Evolutionary conservation across 1,284 basidiomycete genomes (phyloP).

Genomic region (Heliocybe sulcata): DNA sequence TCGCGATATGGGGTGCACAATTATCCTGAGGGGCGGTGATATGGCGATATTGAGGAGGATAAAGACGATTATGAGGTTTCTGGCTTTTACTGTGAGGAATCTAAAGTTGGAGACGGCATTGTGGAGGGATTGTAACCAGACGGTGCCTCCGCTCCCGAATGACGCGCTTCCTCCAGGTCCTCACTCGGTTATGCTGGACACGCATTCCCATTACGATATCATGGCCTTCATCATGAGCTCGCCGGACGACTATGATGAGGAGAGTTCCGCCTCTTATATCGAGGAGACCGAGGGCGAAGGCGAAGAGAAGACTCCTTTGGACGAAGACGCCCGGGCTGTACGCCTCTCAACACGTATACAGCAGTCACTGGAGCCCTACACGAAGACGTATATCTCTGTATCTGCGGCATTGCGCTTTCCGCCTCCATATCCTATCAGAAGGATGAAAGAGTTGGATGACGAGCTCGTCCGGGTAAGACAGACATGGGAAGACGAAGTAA

Average conservation of each 20-base stretch:
- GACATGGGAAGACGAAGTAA: slow-evolving; percentile 79
- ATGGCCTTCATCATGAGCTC: not conserved
- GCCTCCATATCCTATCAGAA: slow-evolving; percentile 80
- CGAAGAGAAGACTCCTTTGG: slow-evolving; percentile 50
- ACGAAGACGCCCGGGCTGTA: slow-evolving; percentile 62
- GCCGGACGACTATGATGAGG: slow-evolving; percentile 2
- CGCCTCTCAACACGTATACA: slow-evolving; percentile 69
- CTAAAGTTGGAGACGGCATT: slow-evolving; percentile 92
- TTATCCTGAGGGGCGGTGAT: slow-evolving; percentile 88
- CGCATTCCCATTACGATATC: slow-evolving; percentile 31
- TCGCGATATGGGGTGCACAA: slow-evolving; percentile 89
- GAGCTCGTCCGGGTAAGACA: slow-evolving; percentile 59
- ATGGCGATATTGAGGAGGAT: slow-evolving; percentile 74
- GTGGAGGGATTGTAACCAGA: slow-evolving; percentile 90
- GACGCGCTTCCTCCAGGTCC: slow-evolving; percentile 32
- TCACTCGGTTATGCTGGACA: not conserved
- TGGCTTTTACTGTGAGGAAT: slow-evolving; percentile 88
- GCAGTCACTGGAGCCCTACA: slow-evolving; percentile 75
- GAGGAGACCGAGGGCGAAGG: not conserved
- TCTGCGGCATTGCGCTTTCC: slow-evolving; percentile 87
- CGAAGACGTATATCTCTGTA: slow-evolving; percentile 81
- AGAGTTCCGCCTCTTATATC: not conserved
- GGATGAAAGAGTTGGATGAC: slow-evolving; percentile 84
- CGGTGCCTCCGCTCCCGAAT: slow-evolving; percentile 58
- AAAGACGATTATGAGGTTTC: slow-evolving; percentile 89